Base-by-base conservation (phyloP, 208 protist genomes). In the Trypanosoma grayi region DNA sequence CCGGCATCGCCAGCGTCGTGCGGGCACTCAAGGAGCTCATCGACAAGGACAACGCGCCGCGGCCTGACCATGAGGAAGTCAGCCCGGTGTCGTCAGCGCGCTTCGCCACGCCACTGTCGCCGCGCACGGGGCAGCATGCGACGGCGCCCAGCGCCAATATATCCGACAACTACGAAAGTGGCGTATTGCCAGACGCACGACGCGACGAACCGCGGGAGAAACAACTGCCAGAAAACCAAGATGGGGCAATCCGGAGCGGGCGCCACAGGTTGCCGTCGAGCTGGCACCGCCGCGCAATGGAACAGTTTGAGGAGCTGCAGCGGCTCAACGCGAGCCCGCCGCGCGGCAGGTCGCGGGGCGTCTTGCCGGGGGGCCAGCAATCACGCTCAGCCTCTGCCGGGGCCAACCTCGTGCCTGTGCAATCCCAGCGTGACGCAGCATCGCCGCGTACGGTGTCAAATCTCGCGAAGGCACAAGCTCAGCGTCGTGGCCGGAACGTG, bases 241-340 rank as follows among this genome's bases (percentile, higher is more conserved):
- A 27, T 31, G 24, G 13, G 4, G 34, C 28, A 43, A 27, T 27
- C n/a, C 28, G 56, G n/a, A 36, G 39, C 41, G 41, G 34, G 45
- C 66, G 61, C 56, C 59, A 53, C 47, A 28, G 34, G 14, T 25
- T 62, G 30, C 20, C 51, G n/a, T 43, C 74, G 46, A 82, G 60
- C 58, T 89, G 81, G 81, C 62, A 85, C 36, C 73, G 59, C 18
- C 62, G 69, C 3, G 75, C 79, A 11, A 51, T 79, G 47, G 71
- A 79, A 40, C 81, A 88, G 66, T 83, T 92, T 53, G 81, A 83
- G 48, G 74, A 78, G 60, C 68, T 92, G 25, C 76, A 83, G 70
- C 72, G 70, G 24, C 68, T 92, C 52, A 83, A 92, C 37, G 51
- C 66, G 13, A 77, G 61, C 44, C 58, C 76, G n/a, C 36, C 34